phyloP scores from a whole-genome alignment of 2,329 filamentous ascomycete genomes.

The Aspergillus sojae region DNA sequence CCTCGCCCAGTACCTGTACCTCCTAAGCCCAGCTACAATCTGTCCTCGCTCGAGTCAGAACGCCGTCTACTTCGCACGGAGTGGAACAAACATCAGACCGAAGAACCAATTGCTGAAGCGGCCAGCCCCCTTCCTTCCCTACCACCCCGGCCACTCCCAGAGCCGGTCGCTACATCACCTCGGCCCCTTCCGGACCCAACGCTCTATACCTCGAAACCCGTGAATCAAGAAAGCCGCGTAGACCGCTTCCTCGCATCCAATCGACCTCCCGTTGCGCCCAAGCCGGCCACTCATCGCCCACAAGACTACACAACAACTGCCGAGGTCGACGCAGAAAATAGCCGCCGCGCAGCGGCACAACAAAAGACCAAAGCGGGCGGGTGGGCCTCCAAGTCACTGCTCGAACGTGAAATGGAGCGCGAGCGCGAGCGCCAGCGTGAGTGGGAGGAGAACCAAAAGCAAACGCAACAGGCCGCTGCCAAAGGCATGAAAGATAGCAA shows the following conservation, averaged over 20 bases:
- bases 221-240: slow-evolving; percentile 48
- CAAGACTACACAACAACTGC: slow-evolving; percentile 55
- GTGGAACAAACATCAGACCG: slow-evolving; percentile 51
- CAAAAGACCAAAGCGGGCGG: slow-evolving; percentile 61
- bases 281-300: slow-evolving; percentile 43
- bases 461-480: slow-evolving; percentile 49
- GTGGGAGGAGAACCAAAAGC: slow-evolving; percentile 65
- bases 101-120: slow-evolving; percentile 15
- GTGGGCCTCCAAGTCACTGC: slow-evolving; percentile 64
- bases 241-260: slow-evolving; percentile 60
- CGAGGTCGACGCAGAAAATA: slow-evolving; percentile 60
- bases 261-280: slow-evolving; percentile 49
- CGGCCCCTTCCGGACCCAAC: slow-evolving; percentile 53
- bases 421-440: slow-evolving; percentile 66
- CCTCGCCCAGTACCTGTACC: slow-evolving; percentile 36
- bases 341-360: slow-evolving; percentile 57
- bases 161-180: slow-evolving; percentile 24
- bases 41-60: slow-evolving; percentile 63
- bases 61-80: slow-evolving; percentile 61
- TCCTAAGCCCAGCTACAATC: slow-evolving; percentile 52
- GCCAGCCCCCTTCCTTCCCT: slow-evolving; percentile 9
- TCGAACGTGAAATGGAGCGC: slow-evolving; percentile 69
- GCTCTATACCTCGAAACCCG: slow-evolving; percentile 35
- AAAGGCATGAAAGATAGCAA: slow-evolving; percentile 44
- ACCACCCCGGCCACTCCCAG: slow-evolving; percentile 13